Evolutionary conservation across 2,329 filamentous ascomycete genomes (phyloP).

Genomic region (Aspergillus sp.): DNA sequence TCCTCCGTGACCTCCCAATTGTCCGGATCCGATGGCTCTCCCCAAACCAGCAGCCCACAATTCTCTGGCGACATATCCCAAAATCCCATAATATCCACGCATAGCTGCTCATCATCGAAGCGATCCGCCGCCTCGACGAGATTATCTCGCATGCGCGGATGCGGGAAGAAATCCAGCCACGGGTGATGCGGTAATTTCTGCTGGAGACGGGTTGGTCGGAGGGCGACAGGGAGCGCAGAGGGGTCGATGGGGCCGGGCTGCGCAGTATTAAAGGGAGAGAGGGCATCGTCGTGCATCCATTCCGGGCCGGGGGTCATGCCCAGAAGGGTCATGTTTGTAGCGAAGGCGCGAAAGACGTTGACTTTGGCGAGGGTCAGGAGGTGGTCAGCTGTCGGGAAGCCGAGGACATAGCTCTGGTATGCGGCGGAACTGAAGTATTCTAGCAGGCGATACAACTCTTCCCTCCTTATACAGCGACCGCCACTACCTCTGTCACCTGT

Average conservation of each 20-base stretch:
- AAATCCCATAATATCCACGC: slow-evolving; percentile 38
- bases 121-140: slow-evolving; percentile 28
- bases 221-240: slow-evolving; percentile 20
- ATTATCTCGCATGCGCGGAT: slow-evolving; percentile 41
- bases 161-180: slow-evolving; percentile 31
- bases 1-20: slow-evolving; percentile 49
- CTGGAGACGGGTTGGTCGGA: slow-evolving; percentile 41
- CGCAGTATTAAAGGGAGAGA: slow-evolving; percentile 24
- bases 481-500: not conserved
- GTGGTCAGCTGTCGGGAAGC: slow-evolving; percentile 27
- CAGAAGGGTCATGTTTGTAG: slow-evolving; percentile 24
- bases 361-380: slow-evolving; percentile 32
- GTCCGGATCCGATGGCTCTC: slow-evolving; percentile 42
- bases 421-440: slow-evolving; percentile 17
- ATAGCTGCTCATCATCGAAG: slow-evolving; percentile 36
- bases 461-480: slow-evolving; percentile 1
- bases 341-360: slow-evolving; percentile 36
- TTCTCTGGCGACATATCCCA: slow-evolving; percentile 19
- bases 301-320: slow-evolving; percentile 16
- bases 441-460: slow-evolving; percentile 5
- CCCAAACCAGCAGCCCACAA: slow-evolving; percentile 48
- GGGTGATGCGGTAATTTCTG: slow-evolving; percentile 40
- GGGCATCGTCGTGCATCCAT: slow-evolving; percentile 26
- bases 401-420: slow-evolving; percentile 21
- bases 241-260: slow-evolving; percentile 8